Base-by-base conservation (phyloP, 345 rosid genomes). In the Bruguiera sexangula region DNA sequence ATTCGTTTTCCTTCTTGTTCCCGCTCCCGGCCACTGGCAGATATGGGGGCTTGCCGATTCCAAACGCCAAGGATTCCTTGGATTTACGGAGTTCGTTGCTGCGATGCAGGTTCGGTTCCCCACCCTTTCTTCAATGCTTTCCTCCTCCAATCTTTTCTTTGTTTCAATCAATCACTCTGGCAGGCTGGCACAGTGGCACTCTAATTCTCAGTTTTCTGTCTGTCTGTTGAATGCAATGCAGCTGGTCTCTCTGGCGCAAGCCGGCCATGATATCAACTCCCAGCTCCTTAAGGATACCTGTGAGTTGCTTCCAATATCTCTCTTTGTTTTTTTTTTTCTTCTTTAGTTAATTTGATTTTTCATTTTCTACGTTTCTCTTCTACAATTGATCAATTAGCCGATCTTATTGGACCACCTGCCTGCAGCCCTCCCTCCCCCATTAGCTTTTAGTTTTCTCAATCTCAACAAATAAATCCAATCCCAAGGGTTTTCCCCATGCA, bases 11-110 rank as follows among this genome's bases (percentile, higher is more conserved):
- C 8, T 32, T 6, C 27, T 11, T n/a, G 24, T 39, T 21, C 31
- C 4, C 15, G 1, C 21, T 2, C 20, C 18, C 60, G 54, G 70
- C 30, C 36, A 24, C 36, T 3, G 3, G 16, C 64, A 94, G 97
- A 85, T 94, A 76, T 91, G 98, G 98, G 98, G 90, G 1, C 72
- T 89, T 70, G 89, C 96, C 32, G 98, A 94, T 69, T 82, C 88
- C 13, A 94, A 88, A 73, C 82, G 95, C 15, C 97, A 91, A 60
- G 98, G 98, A 24, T 94, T 82, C 82, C 73, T 94, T 6, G 90
- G 96, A 10, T 83, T 89, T 52, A 31, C 82, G 8, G 97, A 91
- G 66, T 94, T 94, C 82, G 73, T 89, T 62, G 74, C 73, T 20
- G 93, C 98, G 60, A 78, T 91, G 97, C 87, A 94, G 98, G 98